These are phyloP conservation scores for Aspergillus niger DNA, from an alignment of 2,329 filamentous ascomycete genomes.

Conservation along the genomic window DNA sequence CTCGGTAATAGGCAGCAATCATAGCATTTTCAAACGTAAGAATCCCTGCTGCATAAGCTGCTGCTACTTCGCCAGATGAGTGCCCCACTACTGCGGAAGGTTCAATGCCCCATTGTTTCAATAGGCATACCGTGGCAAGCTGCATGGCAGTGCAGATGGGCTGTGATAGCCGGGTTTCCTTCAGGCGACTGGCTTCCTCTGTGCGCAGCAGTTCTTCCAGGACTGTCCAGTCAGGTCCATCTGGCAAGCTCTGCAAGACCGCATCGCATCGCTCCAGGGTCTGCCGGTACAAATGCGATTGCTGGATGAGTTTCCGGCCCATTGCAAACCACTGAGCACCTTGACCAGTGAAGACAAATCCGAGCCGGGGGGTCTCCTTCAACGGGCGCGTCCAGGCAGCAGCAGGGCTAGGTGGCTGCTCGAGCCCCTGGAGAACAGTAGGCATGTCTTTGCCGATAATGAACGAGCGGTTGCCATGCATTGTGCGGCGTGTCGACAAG, in stretches of 20 bases:
- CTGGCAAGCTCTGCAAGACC: constrained; percentile 10
- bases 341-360: constrained; percentile 27
- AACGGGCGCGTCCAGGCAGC: neutral
- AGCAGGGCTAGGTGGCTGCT: neutral
- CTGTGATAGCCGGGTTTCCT: constrained; percentile 17
- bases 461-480: neutral
- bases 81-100: constrained; percentile 23
- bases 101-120: constrained; percentile 14
- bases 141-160: constrained; percentile 23
- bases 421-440: neutral
- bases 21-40: constrained; percentile 17
- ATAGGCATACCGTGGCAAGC: constrained; percentile 15
- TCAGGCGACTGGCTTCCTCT: constrained; percentile 5
- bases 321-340: constrained; percentile 28
- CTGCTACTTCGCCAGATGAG: constrained; percentile 25
- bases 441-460: neutral
- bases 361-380: constrained; percentile 12
- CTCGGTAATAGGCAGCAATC: constrained; percentile 20
- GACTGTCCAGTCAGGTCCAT: constrained; percentile 18
- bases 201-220: constrained; percentile 2
- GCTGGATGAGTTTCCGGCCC: constrained; percentile 20
- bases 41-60: constrained; percentile 22
- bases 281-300: constrained; percentile 8
- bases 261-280: constrained; percentile 18
- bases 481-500: neutral